Evolutionary conservation across 108 stramenopile genomes (phyloP).

Genomic region (Cyclotella kingstonii): DNA sequence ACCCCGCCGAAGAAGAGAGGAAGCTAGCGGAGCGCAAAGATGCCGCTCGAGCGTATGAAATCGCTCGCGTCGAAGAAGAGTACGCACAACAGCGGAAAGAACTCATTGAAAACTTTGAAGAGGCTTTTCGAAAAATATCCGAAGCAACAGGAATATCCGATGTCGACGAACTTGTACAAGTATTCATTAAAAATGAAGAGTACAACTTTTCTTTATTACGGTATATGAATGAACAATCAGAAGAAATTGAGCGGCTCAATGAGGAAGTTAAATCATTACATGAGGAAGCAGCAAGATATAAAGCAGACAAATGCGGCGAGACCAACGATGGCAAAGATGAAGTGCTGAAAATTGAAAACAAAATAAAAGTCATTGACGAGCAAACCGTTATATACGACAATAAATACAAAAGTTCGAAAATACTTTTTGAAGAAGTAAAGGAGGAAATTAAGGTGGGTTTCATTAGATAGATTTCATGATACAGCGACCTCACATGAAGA

Average conservation of each 20-base stretch:
- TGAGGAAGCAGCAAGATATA: slow-evolving; percentile 51
- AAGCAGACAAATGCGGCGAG: slow-evolving; percentile 48
- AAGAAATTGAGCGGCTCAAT: slow-evolving; percentile 72
- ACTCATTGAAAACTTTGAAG: slow-evolving; percentile 76
- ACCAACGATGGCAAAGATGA: slow-evolving; percentile 57
- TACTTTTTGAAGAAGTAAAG: slow-evolving; percentile 64
- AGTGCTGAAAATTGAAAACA: slow-evolving; percentile 61
- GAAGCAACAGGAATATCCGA: slow-evolving; percentile 66
- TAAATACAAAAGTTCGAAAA: slow-evolving; percentile 51
- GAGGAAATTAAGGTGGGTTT: slow-evolving; percentile 51
- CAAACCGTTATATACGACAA: slow-evolving; percentile 62
- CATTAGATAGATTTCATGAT: too few relatives aligned
- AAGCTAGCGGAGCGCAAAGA: slow-evolving; percentile 31
- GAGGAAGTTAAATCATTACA: slow-evolving; percentile 48
- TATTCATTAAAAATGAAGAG: slow-evolving; percentile 73
- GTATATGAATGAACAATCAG: slow-evolving; percentile 71
- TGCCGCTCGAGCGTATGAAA: slow-evolving; percentile 26
- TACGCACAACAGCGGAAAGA: slow-evolving; percentile 44
- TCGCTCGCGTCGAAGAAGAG: slow-evolving; percentile 37
- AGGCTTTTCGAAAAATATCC: slow-evolving; percentile 76
- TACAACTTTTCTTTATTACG: slow-evolving; percentile 75
- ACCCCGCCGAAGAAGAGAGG: slow-evolving; percentile 37
- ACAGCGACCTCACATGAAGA: too few relatives aligned
- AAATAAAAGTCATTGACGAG: slow-evolving; percentile 51
- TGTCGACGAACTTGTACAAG: slow-evolving; percentile 60